Evolutionary conservation across 768 basidiomycete genomes (phyloP).

Genomic region (Boletus rubescentipes): DNA sequence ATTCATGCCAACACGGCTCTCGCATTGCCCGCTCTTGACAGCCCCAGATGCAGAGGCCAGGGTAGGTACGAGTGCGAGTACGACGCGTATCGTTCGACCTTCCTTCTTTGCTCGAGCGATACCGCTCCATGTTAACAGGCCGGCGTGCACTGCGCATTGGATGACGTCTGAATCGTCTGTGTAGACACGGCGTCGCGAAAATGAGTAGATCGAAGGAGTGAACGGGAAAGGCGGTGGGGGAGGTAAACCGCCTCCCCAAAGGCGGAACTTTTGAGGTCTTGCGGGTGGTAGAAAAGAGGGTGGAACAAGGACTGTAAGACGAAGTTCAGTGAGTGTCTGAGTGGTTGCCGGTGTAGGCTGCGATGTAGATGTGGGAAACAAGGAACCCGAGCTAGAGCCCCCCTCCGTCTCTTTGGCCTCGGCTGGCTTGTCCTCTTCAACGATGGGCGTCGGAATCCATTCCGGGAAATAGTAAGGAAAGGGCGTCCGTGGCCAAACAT

Average conservation of each 20-base stretch:
- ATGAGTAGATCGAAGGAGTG: slow-evolving; percentile 23
- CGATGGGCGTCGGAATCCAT: slow-evolving; percentile 29
- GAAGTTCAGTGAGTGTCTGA: slow-evolving; percentile 30
- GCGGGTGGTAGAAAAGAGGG: slow-evolving; percentile 54
- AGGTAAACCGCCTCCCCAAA: slow-evolving; percentile 68
- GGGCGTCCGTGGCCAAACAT: slow-evolving; percentile 31
- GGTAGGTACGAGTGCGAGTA: slow-evolving; percentile 41
- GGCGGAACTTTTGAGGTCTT: slow-evolving; percentile 52
- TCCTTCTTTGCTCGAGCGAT: slow-evolving; percentile 37
- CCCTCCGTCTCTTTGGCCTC: slow-evolving; percentile 18
- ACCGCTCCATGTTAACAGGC: slow-evolving; percentile 46
- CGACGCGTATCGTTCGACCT: slow-evolving; percentile 40
- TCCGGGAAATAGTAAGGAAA: slow-evolving; percentile 38
- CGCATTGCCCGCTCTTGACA: slow-evolving; percentile 31
- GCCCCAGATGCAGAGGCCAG: slow-evolving; percentile 44
- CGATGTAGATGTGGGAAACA: slow-evolving; percentile 9
- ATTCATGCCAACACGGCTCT: slow-evolving; percentile 19
- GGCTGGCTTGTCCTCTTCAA: slow-evolving; percentile 25
- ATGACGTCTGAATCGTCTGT: slow-evolving; percentile 78
- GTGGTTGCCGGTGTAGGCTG: slow-evolving; percentile 9
- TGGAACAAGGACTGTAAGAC: slow-evolving; percentile 58
- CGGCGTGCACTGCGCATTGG: slow-evolving; percentile 66
- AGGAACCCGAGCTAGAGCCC: slow-evolving; percentile 32
- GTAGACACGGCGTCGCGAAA: slow-evolving; percentile 56
- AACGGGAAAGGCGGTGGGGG: slow-evolving; percentile 39